Evolutionary conservation across 2,329 filamentous ascomycete species (phyloP).

Genomic region (Cladosporium austrohemisphaericum): DNA sequence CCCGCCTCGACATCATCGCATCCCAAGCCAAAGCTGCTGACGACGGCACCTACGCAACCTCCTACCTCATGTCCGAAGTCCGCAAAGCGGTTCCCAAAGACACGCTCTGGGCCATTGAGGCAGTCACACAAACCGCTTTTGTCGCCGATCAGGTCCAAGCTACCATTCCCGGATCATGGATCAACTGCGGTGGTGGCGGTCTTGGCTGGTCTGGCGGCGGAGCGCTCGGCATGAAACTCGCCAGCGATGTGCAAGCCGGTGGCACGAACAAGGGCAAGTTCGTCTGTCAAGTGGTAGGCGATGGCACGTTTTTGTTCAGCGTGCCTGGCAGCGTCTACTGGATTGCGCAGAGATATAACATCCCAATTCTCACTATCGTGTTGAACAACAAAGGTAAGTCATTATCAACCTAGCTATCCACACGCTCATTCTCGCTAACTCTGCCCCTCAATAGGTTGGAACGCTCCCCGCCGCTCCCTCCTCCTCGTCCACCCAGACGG

Average conservation of each 20-base stretch:
- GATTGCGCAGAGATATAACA: constrained; percentile 63
- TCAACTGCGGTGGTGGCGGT: constrained; percentile 77
- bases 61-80: constrained; percentile 54
- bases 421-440: constrained; percentile 1
- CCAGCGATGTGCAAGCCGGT: constrained; percentile 51
- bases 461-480: constrained; percentile 59
- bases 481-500: constrained; percentile 64
- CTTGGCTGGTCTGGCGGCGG: constrained; percentile 77
- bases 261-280: constrained; percentile 54
- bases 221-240: constrained; percentile 72
- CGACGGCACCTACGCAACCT: constrained; percentile 60
- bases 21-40: constrained; percentile 55
- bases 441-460: constrained; percentile 54
- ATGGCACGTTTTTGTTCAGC: constrained; percentile 64
- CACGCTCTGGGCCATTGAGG: constrained; percentile 73
- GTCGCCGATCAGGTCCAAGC: constrained; percentile 69
- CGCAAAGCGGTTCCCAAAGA: constrained; percentile 57
- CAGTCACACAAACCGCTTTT: constrained; percentile 66
- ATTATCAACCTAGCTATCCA: neutral
- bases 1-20: constrained; percentile 59
- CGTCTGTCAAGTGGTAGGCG: constrained; percentile 62
- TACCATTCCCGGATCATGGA: constrained; percentile 66
- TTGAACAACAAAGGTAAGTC: constrained; percentile 60
- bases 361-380: constrained; percentile 63
- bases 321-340: constrained; percentile 65